phyloP scores from a whole-genome alignment of 805 yeast genomes.

The Candida awuae region DNA sequence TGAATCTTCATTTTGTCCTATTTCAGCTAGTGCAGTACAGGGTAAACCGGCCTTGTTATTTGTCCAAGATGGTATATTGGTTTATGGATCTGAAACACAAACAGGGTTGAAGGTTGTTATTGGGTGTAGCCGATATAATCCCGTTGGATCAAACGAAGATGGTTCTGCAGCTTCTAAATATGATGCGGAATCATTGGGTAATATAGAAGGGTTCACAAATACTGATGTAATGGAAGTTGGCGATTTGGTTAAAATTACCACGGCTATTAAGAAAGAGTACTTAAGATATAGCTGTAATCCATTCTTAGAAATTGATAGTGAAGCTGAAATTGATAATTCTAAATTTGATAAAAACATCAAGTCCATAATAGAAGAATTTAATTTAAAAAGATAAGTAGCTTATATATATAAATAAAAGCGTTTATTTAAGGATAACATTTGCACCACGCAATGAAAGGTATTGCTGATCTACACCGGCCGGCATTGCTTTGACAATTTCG shows the following conservation, averaged over 20 bases:
- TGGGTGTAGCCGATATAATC: conserved; percentile 32
- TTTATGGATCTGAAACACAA: conserved; percentile 61
- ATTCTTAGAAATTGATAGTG: conserved; percentile 34
- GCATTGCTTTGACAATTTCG: conserved; percentile 66
- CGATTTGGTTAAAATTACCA: conserved; percentile 26
- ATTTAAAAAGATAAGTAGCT: conserved; percentile 7
- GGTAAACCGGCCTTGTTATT: conserved; percentile 35
- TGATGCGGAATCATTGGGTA: conserved; percentile 5
- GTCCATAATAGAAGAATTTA: conserved; percentile 21
- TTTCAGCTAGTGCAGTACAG: conserved; percentile 23
- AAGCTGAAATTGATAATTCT: conserved; percentile 25
- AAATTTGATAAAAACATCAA: conserved; percentile 25
- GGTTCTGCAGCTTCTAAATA: conserved; percentile 6
- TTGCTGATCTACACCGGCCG: conserved; percentile 90
- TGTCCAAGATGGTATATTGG: conserved; percentile 58
- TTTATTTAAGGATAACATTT: conserved; percentile 61
- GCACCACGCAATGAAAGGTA: conserved; percentile 83
- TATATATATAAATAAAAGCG: not conserved
- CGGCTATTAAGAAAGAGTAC: conserved; percentile 46
- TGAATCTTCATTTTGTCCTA: conserved; percentile 41
- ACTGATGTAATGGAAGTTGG: conserved; percentile 13
- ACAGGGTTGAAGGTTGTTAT: conserved; percentile 61
- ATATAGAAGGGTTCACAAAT: conserved; percentile 7
- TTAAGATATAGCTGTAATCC: conserved; percentile 55
- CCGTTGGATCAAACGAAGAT: conserved; percentile 21